Evolutionary conservation across 1,284 basidiomycete species (phyloP), one percentile per base, ranked within the genome.

Genomic region (Quambalaria eucalypti): DNA sequence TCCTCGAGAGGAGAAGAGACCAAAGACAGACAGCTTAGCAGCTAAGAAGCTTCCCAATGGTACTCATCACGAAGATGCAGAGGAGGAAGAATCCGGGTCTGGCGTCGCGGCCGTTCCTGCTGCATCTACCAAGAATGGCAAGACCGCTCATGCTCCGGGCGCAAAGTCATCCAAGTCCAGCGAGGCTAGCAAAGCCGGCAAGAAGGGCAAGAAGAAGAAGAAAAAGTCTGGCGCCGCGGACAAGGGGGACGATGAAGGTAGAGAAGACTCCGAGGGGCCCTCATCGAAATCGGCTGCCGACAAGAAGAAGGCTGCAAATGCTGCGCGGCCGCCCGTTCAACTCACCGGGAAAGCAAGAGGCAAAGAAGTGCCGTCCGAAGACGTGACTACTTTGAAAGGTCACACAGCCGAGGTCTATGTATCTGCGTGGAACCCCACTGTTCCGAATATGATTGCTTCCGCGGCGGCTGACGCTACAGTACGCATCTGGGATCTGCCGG

Each of bases 381-480:
- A 67, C 44, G 64, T 71, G 23, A 63, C 59, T 1, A 56, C 61
- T 9, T 54, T 76, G 12, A 39, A 58, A 2, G 73, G 72, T 1
- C 73, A 76, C 49, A 60, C 69, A 1, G 72, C 63, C 28, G 70
- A 74, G 38, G 72, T 74, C 26, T 74, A 73, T 50, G 60, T 69
- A 50, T 62, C 67, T n/a, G 71, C 70, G 5, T 76, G 73, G 73
- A 76, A 76, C 49, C 72, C 73, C 10, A 64, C 69, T 6, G 73
- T 76, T 5, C 72, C 73, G 28, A 65, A 62, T 39, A 63, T 74
- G 58, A 59, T 76, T 12, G 73, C 73, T 4, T 68, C 67, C 1
- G 73, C 72, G 12, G 70, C 66, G n/a, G 73, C 69, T 9, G 73
- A 76, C 55, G 72, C 72, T 1, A 74, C 73, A 16, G 73, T 76